Base-by-base conservation (phyloP, 2,329 filamentous ascomycete genomes). In the Akanthomyces dipterigenus region DNA sequence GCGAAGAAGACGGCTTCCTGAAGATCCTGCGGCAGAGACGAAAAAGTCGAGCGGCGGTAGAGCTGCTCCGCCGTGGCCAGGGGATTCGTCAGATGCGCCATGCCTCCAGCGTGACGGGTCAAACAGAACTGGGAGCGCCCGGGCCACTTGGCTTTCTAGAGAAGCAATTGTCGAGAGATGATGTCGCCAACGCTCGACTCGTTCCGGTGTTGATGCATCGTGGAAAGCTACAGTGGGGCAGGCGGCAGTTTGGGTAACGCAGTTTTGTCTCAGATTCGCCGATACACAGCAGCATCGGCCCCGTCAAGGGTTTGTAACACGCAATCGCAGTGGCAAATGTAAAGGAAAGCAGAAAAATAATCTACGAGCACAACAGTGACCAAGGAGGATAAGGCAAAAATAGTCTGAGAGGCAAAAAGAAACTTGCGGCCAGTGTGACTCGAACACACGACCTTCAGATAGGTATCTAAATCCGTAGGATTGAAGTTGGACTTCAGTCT, bases 21-120 rank as follows among this genome's bases (percentile, higher is more conserved):
- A 16, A 93, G 78, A 65, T 91, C 86, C 36, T 76, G 75, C 1
- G 90, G 88, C 2, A 93, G 73, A 68, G 78, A 72, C 75, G 84
- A 73, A 75, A 86, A 72, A 62, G 81, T 72, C 66, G 82, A 70
- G 68, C 82, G 76, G 70, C 80, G 71, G 65, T 81, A 83, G 16
- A 95, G 80, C 73, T 93, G 90, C 38, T 83, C 81, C n/a, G 85
- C 77, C 34, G 88, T 88, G 18, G 87, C 89, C 54, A 93, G 80
- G 24, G 89, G 84, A 65, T 93, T 93, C 7, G 82, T 80, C 67
- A 93, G 81, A 67, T 85, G 82, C 34, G 82, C 75, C 84, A 87
- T 87, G 20, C 2, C 12, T 18, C 2, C 1, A 28, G 6, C 16
- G 5, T n/a, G 26, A 43, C 48, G 11, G 20, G 24, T 5, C 5